Evolutionary conservation across 371 early-diverging fungal species (phyloP).

Genomic region (Coelomomyces lativittatus): DNA sequence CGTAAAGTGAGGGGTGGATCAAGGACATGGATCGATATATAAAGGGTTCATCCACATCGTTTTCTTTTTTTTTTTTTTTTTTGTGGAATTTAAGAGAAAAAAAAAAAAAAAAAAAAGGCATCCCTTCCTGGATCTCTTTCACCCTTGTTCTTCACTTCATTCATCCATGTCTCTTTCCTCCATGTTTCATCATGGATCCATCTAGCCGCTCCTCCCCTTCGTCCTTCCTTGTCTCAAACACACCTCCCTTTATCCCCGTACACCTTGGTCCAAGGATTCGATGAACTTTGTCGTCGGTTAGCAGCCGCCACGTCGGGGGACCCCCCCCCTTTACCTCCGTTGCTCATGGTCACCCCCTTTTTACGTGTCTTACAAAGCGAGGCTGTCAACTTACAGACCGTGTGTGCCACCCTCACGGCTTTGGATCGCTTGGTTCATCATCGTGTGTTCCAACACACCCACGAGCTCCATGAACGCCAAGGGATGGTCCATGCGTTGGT

Average conservation of each 20-base stretch:
- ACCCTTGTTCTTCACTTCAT: too few relatives aligned
- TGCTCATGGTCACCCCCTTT: constrained; percentile 60
- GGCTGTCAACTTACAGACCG: constrained; percentile 84
- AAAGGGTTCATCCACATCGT: too few relatives aligned
- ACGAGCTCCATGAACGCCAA: background rate
- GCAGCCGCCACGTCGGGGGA: background rate
- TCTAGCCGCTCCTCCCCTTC: background rate
- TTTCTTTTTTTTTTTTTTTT: too few relatives aligned
- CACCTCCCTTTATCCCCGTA: background rate
- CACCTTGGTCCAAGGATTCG: background rate
- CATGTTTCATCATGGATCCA: too few relatives aligned
- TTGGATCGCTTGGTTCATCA: constrained; percentile 73
- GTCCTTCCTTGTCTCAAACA: background rate
- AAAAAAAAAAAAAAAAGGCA: too few relatives aligned
- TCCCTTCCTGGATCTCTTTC: too few relatives aligned
- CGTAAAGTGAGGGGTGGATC: too few relatives aligned
- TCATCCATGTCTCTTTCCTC: too few relatives aligned
- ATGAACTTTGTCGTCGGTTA: background rate
- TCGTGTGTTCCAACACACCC: constrained; percentile 46
- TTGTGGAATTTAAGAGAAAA: too few relatives aligned
- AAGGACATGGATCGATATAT: too few relatives aligned
- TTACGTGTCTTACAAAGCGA: constrained; percentile 73
- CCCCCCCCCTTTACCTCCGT: background rate
- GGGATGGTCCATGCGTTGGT: background rate
- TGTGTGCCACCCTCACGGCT: constrained; percentile 66